Base-by-base conservation (phyloP, 306 rosid species). In the Abrus precatorius region DNA sequence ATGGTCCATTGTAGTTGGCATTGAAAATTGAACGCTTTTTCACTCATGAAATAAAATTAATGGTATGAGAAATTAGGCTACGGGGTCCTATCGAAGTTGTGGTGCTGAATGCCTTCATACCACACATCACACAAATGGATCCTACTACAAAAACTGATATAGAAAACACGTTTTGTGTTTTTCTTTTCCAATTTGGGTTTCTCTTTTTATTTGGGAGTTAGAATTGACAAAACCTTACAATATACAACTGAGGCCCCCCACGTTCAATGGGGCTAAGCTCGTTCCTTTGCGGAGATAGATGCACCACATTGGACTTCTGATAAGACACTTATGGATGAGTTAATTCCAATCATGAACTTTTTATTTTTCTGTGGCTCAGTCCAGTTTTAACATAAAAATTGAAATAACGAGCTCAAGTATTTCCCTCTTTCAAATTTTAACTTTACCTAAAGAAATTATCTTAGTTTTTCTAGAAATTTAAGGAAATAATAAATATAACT, bases 1-100 rank as follows among this genome's bases (percentile, higher is more conserved):
- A 38, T 78, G 86, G 89, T 65, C 83, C 89, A 75, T 50, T 61
- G 47, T 5, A 50, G 43, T 30, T 40, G 74, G 53, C 30, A 45
- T 27, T 44, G 36, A 54, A 50, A 69, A 69, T 78, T 76, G 38
- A 63, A 76, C 5, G 66, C 55, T 47, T 67, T 29, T 20, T 62
- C 30, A 1, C 28, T 11, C 47, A 45, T 4, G 9, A 44, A 48
- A 43, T 1, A 33, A 11, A 33, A 34, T 67, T 36, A 30, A 50
- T 74, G 52, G 65, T 79, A 34, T 33, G 45, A 34, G 2, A 62
- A 34, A 34, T 62, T 61, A 5, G 28, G 50, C 30, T 10, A 34
- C 54, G 50, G 70, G 72, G 77, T 30, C 70, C 62, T 13, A 28
- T 32, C 27, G 45, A 33, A 67, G 28, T 54, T 40, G 84, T 49